Conservation (phyloP, 108 stramenopile genomes). For the Nitzschia inconspicua region DNA sequence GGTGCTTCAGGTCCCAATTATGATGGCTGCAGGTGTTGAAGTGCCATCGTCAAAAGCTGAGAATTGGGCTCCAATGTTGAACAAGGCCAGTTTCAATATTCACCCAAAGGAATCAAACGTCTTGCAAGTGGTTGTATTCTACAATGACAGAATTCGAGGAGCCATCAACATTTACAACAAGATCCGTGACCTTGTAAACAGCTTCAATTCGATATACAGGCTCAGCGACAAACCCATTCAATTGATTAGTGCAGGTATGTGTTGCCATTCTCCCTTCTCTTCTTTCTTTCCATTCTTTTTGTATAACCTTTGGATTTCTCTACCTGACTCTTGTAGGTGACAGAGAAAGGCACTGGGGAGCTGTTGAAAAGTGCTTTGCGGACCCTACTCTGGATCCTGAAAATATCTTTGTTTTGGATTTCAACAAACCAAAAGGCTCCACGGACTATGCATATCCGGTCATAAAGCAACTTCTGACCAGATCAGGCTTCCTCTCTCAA, state of each 20-base stretch:
- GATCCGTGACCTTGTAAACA: constrained; percentile 40
- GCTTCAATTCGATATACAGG: constrained; percentile 36
- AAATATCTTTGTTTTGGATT: constrained; percentile 49
- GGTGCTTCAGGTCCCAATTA: constrained; percentile 40
- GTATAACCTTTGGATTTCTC: background rate
- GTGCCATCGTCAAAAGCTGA: constrained; percentile 39
- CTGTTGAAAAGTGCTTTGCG: constrained; percentile 40
- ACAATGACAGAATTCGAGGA: constrained; percentile 25
- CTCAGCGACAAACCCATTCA: constrained; percentile 32
- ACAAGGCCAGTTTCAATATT: constrained; percentile 45
- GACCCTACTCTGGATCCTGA: background rate
- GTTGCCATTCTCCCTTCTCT: no score
- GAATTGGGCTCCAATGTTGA: constrained; percentile 52
- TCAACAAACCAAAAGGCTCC: constrained; percentile 38
- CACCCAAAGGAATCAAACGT: constrained; percentile 29
- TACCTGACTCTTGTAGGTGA: constrained; percentile 16
- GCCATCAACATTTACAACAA: constrained; percentile 29
- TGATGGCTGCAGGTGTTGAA: constrained; percentile 47
- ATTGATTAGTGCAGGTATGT: constrained; percentile 36
- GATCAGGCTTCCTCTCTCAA: constrained; percentile 44
- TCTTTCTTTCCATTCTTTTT: background rate
- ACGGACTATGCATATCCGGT: constrained; percentile 54
- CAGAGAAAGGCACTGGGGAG: constrained; percentile 38
- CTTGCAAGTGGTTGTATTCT: constrained; percentile 48
- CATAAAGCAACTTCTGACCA: constrained; percentile 42